Percentiles rank a stretch among this genome's conserved stretches.
Evolutionary conservation across 352 stramenopile species (phyloP).

Genomic region (Phytophthora gonapodyides): DNA sequence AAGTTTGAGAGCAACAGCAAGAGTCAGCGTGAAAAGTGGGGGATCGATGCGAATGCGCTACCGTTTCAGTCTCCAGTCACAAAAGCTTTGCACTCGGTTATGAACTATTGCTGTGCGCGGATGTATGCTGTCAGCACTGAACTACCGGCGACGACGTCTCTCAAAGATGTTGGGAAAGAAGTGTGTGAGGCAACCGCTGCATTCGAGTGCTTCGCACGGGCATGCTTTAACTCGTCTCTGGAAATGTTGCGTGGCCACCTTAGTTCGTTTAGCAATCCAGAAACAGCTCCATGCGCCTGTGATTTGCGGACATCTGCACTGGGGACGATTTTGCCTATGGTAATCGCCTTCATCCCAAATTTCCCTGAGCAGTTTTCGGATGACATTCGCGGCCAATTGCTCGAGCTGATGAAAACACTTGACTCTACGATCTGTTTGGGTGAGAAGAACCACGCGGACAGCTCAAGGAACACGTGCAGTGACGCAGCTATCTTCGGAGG

Average conservation of each 20-base stretch:
- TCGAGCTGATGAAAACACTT: slow-evolving; percentile 39
- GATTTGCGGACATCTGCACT: slow-evolving; percentile 43
- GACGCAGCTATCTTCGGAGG: slow-evolving; percentile 42
- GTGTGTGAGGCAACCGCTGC: slow-evolving; percentile 25
- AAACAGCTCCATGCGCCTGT: neutral
- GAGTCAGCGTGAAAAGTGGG: slow-evolving; percentile 18
- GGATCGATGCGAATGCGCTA: slow-evolving; percentile 4
- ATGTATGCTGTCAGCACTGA: slow-evolving; percentile 40
- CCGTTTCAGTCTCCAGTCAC: slow-evolving; percentile 42
- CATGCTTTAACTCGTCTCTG: slow-evolving; percentile 43
- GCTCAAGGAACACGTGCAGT: neutral
- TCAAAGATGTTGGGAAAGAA: slow-evolving; percentile 25
- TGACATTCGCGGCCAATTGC: slow-evolving; percentile 29
- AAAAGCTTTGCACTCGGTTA: slow-evolving; percentile 47
- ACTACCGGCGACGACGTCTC: slow-evolving; percentile 22
- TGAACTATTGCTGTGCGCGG: slow-evolving; percentile 53
- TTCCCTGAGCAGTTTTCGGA: slow-evolving; percentile 39
- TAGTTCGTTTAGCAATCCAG: neutral
- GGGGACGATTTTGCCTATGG: slow-evolving; percentile 51
- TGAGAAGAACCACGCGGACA: slow-evolving; percentile 4
- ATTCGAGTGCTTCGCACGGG: slow-evolving; percentile 51
- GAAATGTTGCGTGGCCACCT: slow-evolving; percentile 30
- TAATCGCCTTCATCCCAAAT: slow-evolving; percentile 52
- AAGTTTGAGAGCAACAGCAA: slow-evolving; percentile 37
- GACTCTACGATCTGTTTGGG: slow-evolving; percentile 22